phyloP scores from a whole-genome alignment of 108 stramenopile species.

The Aurantiochytrium sp. region DNA sequence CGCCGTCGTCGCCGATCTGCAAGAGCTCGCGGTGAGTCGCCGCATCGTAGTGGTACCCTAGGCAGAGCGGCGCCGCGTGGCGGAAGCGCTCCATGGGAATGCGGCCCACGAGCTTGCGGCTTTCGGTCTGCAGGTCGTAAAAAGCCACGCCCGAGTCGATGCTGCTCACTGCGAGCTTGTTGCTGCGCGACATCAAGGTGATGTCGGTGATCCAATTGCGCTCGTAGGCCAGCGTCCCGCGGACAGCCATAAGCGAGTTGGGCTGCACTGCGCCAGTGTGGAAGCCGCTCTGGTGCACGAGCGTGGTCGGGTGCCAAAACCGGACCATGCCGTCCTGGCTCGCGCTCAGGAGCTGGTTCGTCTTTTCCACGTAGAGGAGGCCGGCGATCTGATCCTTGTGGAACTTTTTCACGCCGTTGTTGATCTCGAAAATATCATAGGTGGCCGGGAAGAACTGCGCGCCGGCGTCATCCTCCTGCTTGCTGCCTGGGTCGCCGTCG shows the following conservation, averaged over 20 bases:
- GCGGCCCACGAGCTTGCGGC: neutral
- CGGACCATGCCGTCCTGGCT: constrained; percentile 44
- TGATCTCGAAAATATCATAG: constrained; percentile 4
- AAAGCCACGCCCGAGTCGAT: constrained; percentile 44
- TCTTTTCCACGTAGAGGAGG: constrained; percentile 41
- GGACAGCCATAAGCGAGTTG: neutral
- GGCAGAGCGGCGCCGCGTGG: neutral
- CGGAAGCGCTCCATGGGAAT: constrained; percentile 10
- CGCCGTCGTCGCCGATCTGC: constrained; percentile 19
- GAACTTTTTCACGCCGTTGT: constrained; percentile 10
- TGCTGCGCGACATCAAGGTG: constrained; percentile 22
- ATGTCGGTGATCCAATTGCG: constrained; percentile 43
- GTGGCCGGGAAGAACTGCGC: constrained; percentile 13
- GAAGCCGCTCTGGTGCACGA: constrained; percentile 22
- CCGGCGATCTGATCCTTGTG: constrained; percentile 38
- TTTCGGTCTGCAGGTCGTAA: constrained; percentile 41
- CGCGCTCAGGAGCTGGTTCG: constrained; percentile 44
- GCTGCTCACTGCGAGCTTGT: constrained; percentile 43
- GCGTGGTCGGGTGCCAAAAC: constrained; percentile 50
- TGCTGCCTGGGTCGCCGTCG: neutral
- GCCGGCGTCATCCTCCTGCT: neutral
- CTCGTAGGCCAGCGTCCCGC: neutral
- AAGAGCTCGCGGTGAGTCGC: neutral
- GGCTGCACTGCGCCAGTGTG: neutral
- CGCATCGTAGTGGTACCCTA: neutral